Evolutionary conservation across 2,329 filamentous ascomycete species (phyloP).

Genomic region (Whalleya microplaca): DNA sequence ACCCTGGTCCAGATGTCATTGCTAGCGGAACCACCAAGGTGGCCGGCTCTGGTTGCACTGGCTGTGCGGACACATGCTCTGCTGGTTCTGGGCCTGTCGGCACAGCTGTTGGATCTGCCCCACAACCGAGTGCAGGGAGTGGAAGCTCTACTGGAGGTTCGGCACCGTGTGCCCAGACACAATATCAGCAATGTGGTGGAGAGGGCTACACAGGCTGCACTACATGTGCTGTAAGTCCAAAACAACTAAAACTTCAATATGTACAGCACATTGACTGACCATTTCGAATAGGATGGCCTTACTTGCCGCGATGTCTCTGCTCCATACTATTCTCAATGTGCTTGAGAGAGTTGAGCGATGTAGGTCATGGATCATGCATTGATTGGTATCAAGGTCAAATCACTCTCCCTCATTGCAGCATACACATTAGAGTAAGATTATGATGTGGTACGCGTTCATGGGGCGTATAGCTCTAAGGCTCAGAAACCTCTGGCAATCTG

Average conservation of each 20-base stretch:
- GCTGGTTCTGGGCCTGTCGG: constrained; percentile 38
- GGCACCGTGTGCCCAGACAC: constrained; percentile 38
- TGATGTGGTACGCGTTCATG: too few species aligned
- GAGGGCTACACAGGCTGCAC: constrained; percentile 47
- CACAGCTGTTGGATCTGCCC: constrained; percentile 28
- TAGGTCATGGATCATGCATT: too few species aligned
- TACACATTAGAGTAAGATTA: too few species aligned
- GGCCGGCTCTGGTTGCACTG: constrained; percentile 44
- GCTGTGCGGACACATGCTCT: constrained; percentile 45
- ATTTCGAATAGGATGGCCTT: constrained; percentile 33
- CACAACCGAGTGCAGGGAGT: constrained; percentile 16
- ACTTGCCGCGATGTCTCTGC: constrained; percentile 43
- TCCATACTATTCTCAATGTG: constrained; percentile 46
- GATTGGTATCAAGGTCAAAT: too few species aligned
- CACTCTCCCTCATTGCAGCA: too few species aligned
- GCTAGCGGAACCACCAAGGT: constrained; percentile 45
- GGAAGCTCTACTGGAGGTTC: constrained; percentile 19
- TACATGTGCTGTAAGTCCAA: constrained; percentile 40
- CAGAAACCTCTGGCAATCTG: background rate
- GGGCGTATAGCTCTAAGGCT: too few species aligned
- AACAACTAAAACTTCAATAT: background rate
- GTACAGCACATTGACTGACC: constrained; percentile 5
- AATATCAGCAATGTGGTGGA: constrained; percentile 46
- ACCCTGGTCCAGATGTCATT: constrained; percentile 49
- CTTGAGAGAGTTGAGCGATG: constrained; percentile 16